Conservation (phyloP, 208 protist species). For the Blechomonas ayalai region DNA sequence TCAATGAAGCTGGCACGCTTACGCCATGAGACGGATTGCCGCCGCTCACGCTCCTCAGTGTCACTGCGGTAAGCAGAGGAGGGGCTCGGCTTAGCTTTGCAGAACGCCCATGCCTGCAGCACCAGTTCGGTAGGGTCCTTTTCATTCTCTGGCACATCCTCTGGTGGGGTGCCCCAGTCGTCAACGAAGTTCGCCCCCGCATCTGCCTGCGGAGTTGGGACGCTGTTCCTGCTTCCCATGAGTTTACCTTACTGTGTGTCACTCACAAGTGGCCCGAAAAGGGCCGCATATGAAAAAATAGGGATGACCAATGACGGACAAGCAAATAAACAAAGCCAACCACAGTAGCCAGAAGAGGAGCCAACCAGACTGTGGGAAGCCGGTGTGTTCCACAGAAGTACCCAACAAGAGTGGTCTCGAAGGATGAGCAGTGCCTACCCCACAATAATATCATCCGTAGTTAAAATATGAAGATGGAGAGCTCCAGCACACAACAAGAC, state of each 20-base stretch:
- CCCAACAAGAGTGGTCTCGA: no score
- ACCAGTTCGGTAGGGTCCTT: conserved; percentile 79
- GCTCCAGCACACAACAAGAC: no score
- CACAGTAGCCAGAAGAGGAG: no score
- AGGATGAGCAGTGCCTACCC: no score
- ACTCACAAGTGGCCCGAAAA: no score
- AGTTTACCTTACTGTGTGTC: no score
- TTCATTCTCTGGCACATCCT: conserved; percentile 62
- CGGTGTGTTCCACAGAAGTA: no score
- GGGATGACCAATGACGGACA: neutral
- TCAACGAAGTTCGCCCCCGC: conserved; percentile 8
- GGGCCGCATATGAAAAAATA: no score
- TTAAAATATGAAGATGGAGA: no score
- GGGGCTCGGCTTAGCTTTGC: conserved; percentile 77
- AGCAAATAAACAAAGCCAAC: no score
- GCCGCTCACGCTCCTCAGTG: conserved; percentile 66
- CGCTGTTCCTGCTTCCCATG: conserved; percentile 42
- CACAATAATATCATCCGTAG: no score
- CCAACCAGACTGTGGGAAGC: no score
- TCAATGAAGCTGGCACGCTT: conserved; percentile 87
- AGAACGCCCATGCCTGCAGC: conserved; percentile 88
- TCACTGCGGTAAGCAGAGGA: conserved; percentile 75
- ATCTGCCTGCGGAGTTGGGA: conserved; percentile 10
- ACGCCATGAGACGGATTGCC: conserved; percentile 61
- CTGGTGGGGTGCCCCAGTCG: conserved; percentile 68